phyloP scores from a whole-genome alignment of 129 eudicot genomes.

The Flaveria linearis region DNA sequence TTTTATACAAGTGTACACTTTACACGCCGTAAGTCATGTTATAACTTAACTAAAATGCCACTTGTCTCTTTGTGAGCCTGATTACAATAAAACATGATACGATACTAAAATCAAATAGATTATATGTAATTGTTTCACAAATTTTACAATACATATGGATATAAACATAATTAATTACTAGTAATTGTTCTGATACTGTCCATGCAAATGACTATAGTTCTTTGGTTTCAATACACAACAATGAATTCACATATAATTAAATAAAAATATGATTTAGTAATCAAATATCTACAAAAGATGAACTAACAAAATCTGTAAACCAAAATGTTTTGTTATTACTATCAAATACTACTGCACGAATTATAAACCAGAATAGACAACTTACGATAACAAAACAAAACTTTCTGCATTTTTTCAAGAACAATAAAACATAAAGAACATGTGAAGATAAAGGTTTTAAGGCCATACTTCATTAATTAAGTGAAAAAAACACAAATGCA shows the following conservation, averaged over 20 bases:
- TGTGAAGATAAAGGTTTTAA: conserved; percentile 18
- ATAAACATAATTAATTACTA: no score
- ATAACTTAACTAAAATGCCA: neutral
- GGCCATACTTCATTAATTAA: conserved; percentile 26
- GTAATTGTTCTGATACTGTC: no score
- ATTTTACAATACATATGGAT: neutral
- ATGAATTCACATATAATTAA: neutral
- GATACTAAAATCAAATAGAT: no score
- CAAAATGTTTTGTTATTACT: neutral
- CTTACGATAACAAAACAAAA: neutral
- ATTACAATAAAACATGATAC: neutral
- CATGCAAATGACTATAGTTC: neutral
- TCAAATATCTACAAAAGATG: neutral
- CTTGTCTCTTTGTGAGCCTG: neutral
- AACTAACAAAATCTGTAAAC: neutral
- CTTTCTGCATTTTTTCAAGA: neutral
- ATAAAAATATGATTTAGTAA: neutral
- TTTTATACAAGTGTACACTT: no score
- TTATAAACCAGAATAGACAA: neutral
- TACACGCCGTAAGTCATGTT: no score
- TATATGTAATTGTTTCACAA: neutral
- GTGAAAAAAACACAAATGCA: conserved; percentile 8
- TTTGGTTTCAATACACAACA: neutral
- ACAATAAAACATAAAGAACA: neutral
- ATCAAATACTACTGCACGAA: neutral